A percentile compares a stretch with the other conserved stretches of the same genome.
These are phyloP conservation scores for Aschersonia sp. DNA, from an alignment of 2,329 filamentous ascomycete genomes.

Conservation along the genomic window DNA sequence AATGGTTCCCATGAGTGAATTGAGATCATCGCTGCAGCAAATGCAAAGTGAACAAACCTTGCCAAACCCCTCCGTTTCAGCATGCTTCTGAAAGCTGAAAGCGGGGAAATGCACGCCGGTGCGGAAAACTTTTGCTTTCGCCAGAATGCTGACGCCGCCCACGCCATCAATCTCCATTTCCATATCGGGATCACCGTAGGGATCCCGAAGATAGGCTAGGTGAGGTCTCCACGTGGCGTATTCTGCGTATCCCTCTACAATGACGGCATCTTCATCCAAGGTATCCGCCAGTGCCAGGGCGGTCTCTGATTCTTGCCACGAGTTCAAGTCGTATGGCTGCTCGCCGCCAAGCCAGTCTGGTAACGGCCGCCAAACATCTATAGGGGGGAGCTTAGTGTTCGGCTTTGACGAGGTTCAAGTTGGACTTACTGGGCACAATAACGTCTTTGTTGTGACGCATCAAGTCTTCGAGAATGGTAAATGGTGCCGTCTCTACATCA, in stretches of 20 bases:
- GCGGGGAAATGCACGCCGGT: constrained; percentile 94
- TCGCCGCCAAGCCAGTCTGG: constrained; percentile 98
- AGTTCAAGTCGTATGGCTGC: constrained; percentile 96
- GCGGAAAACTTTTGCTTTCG: constrained; percentile 90
- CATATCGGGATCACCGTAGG: constrained; percentile 95
- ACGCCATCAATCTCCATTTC: constrained; percentile 99
- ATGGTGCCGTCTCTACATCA: constrained; percentile 92
- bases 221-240: constrained; percentile 98
- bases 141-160: constrained; percentile 90
- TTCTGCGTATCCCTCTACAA: constrained; percentile 96
- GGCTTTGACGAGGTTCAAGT: not conserved
- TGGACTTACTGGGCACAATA: constrained; percentile 81
- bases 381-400: constrained; percentile 6
- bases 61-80: constrained; percentile 95
- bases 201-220: constrained; percentile 88
- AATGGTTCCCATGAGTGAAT: not conserved
- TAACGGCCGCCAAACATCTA: constrained; percentile 95
- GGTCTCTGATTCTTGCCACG: constrained; percentile 98
- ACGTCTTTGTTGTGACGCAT: constrained; percentile 99
- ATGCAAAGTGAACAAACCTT: constrained; percentile 49
- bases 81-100: constrained; percentile 97
- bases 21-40: not conserved
- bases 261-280: constrained; percentile 92
- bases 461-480: constrained; percentile 90
- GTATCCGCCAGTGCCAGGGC: constrained; percentile 86